These are phyloP conservation scores for Umbelopsis vinacea DNA, from an alignment of 192 early-diverging fungal genomes.

Conservation along the genomic window DNA sequence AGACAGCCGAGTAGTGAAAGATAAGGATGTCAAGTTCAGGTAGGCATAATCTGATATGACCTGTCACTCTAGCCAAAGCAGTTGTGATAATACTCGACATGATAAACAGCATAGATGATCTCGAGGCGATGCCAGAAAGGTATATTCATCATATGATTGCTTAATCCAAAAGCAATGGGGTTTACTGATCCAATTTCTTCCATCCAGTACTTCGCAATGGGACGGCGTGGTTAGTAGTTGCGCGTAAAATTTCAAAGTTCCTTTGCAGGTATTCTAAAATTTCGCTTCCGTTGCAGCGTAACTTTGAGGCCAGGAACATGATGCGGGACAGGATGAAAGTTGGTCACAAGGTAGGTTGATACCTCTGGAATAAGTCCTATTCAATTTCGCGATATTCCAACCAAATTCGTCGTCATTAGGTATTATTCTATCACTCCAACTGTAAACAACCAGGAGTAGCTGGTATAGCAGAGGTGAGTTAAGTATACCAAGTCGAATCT, in stretches of 20 bases:
- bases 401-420: conserved; percentile 5
- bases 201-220: conserved; percentile 59
- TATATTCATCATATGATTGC: not conserved
- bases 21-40: conserved; percentile 67
- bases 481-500: too few species aligned
- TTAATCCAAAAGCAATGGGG: conserved; percentile 22
- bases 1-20: conserved; percentile 68
- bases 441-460: conserved; percentile 85
- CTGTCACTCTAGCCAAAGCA: not conserved
- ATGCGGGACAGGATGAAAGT: conserved; percentile 78
- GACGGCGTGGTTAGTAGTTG: conserved; percentile 68
- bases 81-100: not conserved
- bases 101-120: conserved; percentile 65
- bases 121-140: conserved; percentile 48
- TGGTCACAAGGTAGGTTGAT: conserved; percentile 55
- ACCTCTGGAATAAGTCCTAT: not conserved
- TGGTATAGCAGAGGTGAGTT: conserved; percentile 53
- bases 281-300: conserved; percentile 45
- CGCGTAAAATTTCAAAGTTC: too few species aligned
- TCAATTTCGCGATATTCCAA: not conserved
- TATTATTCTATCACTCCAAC: conserved; percentile 88
- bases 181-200: conserved; percentile 11
- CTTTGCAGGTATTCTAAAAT: too few species aligned
- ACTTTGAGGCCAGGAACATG: conserved; percentile 82
- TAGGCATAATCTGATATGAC: not conserved